Evolutionary conservation across 176 grass and related monocot species (phyloP).

Genomic region (Triticum dicoccoides): DNA sequence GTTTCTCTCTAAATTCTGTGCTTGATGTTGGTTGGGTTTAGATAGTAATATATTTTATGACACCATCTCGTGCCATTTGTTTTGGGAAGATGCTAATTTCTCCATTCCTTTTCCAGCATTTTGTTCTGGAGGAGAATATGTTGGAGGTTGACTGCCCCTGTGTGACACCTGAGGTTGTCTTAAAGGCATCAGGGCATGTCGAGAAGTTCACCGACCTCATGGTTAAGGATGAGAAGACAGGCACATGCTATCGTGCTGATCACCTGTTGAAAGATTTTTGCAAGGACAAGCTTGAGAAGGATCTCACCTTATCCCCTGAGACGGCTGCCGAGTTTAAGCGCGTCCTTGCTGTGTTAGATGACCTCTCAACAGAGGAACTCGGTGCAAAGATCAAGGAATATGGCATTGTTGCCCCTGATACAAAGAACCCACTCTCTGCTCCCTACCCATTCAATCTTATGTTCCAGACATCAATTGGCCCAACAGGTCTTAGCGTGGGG

Average conservation of each 20-base stretch:
- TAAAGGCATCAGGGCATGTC: conserved; percentile 83
- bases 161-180: conserved; percentile 66
- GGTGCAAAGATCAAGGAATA: conserved; percentile 78
- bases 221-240: conserved; percentile 89
- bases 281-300: conserved; percentile 88
- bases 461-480: conserved; percentile 89
- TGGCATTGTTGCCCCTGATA: conserved; percentile 67
- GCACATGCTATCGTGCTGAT: conserved; percentile 78
- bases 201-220: conserved; percentile 91
- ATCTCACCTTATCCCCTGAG: conserved; percentile 56
- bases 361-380: conserved; percentile 61
- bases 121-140: conserved; percentile 87
- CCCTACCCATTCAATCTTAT: conserved; percentile 92
- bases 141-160: conserved; percentile 86
- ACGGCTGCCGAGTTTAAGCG: conserved; percentile 58
- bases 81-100: neutral
- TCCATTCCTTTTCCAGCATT: conserved; percentile 49
- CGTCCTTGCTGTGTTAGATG: conserved; percentile 58
- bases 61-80: neutral
- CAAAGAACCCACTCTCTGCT: conserved; percentile 69
- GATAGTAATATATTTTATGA: neutral
- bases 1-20: neutral
- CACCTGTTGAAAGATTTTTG: conserved; percentile 77
- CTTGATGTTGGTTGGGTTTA: neutral
- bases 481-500: conserved; percentile 68